phyloP scores from a whole-genome alignment of 129 eudicot species.

The Chrysanthemum seticuspe region DNA sequence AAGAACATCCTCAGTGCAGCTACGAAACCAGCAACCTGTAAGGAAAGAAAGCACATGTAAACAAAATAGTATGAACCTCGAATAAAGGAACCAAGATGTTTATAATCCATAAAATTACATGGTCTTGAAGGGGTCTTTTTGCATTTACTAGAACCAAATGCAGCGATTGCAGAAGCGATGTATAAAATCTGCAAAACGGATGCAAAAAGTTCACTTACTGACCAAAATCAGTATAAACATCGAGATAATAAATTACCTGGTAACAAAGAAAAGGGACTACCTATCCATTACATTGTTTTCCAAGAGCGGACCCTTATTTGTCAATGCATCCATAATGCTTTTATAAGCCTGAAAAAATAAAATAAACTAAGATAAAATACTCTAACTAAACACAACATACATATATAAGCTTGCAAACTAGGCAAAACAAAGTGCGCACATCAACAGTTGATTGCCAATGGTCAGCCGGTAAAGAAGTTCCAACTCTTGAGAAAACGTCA shows the following conservation, averaged over 20 bases:
- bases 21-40: conserved; percentile 82
- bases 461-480: conserved; percentile 54
- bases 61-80: neutral
- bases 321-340: conserved; percentile 61
- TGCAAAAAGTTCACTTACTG: conserved; percentile 13
- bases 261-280: conserved; percentile 37
- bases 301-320: conserved; percentile 53
- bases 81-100: neutral
- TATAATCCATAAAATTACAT: conserved; percentile 41
- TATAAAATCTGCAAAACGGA: conserved; percentile 61
- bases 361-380: neutral
- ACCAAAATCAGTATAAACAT: conserved; percentile 8
- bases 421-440: conserved; percentile 38
- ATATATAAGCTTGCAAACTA: neutral
- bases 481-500: conserved; percentile 67
- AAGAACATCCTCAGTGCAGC: conserved; percentile 78
- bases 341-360: conserved; percentile 53
- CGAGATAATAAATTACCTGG: conserved; percentile 7
- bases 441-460: conserved; percentile 70
- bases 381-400: neutral
- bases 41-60: conserved; percentile 7
- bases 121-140: conserved; percentile 71
- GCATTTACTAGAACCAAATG: conserved; percentile 80
- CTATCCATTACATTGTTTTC: conserved; percentile 66
- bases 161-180: conserved; percentile 72